Conservation (phyloP, 1,284 basidiomycete genomes). For the Ustilago tritici region DNA sequence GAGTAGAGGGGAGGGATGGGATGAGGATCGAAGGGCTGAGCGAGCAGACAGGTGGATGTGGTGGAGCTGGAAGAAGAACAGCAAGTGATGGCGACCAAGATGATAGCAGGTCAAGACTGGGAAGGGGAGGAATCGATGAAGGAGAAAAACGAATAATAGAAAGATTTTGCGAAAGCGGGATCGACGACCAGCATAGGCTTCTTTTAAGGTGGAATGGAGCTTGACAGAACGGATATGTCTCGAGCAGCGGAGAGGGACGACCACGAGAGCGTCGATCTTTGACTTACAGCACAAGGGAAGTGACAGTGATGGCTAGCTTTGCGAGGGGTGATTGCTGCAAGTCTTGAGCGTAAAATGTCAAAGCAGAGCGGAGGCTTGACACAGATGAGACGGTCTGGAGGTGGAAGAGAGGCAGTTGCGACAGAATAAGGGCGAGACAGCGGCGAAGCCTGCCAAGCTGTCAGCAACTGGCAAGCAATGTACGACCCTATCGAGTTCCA, state of each 20-base stretch:
- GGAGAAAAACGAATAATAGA: conserved; percentile 5
- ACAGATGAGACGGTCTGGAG: neutral
- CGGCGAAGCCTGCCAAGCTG: neutral
- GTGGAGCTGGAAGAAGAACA: neutral
- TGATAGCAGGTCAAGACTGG: neutral
- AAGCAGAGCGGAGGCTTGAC: conserved; percentile 2
- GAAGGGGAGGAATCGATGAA: conserved; percentile 2
- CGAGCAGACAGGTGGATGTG: neutral
- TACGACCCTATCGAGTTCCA: neutral
- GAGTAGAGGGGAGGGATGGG: neutral
- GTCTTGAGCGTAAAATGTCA: conserved; percentile 1
- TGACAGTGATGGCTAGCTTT: neutral
- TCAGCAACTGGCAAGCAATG: neutral
- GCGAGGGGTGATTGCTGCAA: neutral
- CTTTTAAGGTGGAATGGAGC: conserved; percentile 42
- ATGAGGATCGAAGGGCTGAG: neutral
- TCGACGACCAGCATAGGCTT: conserved; percentile 32
- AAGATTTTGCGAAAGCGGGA: conserved; percentile 15
- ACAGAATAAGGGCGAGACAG: neutral
- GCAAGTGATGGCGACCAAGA: neutral
- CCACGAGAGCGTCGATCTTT: conserved; percentile 12
- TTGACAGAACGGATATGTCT: conserved; percentile 23
- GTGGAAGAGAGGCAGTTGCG: neutral
- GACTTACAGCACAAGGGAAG: conserved; percentile 3
- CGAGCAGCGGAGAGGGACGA: conserved; percentile 11